Evolutionary conservation across 257 asterid species (phyloP), one percentile per base, ranked within the genome.

Genomic region (Salvia splendens): DNA sequence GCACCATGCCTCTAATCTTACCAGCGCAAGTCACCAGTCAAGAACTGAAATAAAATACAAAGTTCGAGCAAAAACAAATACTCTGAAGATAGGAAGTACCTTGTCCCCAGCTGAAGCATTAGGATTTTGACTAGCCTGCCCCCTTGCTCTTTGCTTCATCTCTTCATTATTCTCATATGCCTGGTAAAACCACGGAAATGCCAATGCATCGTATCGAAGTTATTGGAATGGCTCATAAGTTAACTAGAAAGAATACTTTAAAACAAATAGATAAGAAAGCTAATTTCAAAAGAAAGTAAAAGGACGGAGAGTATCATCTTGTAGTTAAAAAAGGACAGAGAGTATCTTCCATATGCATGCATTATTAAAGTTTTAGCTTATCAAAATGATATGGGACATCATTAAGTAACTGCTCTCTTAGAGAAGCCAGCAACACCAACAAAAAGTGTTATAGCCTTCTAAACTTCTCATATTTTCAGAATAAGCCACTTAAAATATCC

Each of bases 91-190:
- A 68, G 62, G 73, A 65, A 62, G 50, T 73, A 93, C 99, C 97
- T 88, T 93, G 79, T 93, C 97, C 67, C 68, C 82, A 28, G 73
- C 70, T 60, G 76, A 85, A 74, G 81, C 66, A 65, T 52, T 80
- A 33, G 77, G 73, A 77, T 81, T 89, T 62, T 64, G 87, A 64
- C 54, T 69, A 63, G 64, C 55, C 73, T 90, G 95, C 75, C 86
- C 83, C 80, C 89, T 82, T 73, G 90, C 83, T 82, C 78, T 85
- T 32, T 20, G 80, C 79, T 70, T 85, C 84, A 74, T 73, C 67
- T 77, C 88, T 78, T 85, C 98, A 71, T 87, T 90, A 72, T 78
- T 82, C 69, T 86, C 95, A 64, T 82, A 86, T 14, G 89, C 81
- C 97, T 93, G 84, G 73, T 73, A 78, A 65, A 33, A 33, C 65